phyloP scores from a whole-genome alignment of 306 rosid genomes.

The Cucurbita maxima region DNA sequence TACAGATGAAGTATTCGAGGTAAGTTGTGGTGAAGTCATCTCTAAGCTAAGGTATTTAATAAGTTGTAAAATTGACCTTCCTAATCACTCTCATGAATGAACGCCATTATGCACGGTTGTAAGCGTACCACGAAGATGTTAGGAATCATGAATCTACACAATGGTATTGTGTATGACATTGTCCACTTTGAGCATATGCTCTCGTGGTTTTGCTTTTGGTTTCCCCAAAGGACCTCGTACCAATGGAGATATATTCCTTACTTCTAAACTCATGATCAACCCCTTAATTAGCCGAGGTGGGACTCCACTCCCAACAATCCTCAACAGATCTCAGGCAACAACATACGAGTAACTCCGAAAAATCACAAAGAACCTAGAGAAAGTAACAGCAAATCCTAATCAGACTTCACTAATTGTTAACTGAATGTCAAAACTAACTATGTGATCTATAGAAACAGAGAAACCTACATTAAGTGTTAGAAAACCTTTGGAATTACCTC shows the following conservation, averaged over 20 bases:
- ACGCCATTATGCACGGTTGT: not conserved
- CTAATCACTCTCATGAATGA: not conserved
- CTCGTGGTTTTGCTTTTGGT: too few relatives aligned
- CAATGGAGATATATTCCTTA: too few relatives aligned
- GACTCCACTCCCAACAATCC: too few relatives aligned
- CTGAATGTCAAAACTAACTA: too few relatives aligned
- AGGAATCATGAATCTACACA: too few relatives aligned
- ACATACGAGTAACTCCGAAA: not conserved
- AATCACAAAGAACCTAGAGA: not conserved
- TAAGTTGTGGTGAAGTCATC: not conserved
- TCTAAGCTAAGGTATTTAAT: not conserved
- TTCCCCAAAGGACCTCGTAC: too few relatives aligned
- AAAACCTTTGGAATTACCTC: not conserved
- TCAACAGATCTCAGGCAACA: not conserved
- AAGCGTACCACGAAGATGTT: not conserved
- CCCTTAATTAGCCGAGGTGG: too few relatives aligned
- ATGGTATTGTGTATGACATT: too few relatives aligned
- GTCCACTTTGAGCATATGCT: too few relatives aligned
- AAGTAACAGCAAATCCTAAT: not conserved
- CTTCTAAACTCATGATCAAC: too few relatives aligned
- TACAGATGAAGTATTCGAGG: not conserved
- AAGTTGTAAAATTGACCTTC: not conserved
- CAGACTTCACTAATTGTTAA: not conserved
- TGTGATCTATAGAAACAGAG: not conserved
- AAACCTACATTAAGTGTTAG: not conserved